phyloP scores from a whole-genome alignment of 2,329 filamentous ascomycete species.

The Calonectria honghensis region DNA sequence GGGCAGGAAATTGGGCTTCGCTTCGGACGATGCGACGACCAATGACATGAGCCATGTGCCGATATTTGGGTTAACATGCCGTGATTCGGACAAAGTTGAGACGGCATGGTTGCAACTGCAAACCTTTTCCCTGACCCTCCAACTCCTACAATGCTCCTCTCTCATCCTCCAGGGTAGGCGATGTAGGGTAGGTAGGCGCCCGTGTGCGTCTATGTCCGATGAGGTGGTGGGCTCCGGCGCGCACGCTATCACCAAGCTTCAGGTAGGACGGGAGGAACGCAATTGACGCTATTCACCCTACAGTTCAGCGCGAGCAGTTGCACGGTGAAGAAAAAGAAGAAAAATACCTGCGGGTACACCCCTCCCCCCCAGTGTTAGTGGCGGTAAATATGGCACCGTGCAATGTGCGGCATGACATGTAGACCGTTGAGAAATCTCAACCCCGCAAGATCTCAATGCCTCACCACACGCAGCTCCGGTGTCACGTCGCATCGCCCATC shows the following conservation, averaged over 20 bases:
- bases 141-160: not conserved
- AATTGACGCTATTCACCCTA: constrained; percentile 23
- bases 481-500: constrained; percentile 52
- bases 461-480: constrained; percentile 32
- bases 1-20: constrained; percentile 1
- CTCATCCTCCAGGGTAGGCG: constrained; percentile 21
- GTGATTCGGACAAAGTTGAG: not conserved
- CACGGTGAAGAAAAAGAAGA: constrained; percentile 4
- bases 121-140: not conserved
- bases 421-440: constrained; percentile 35
- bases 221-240: constrained; percentile 22
- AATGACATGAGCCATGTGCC: not conserved
- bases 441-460: constrained; percentile 47
- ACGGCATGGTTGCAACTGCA: constrained; percentile 15
- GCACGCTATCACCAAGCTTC: constrained; percentile 11
- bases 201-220: not conserved
- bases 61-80: not conserved
- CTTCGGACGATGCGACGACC: constrained; percentile 1
- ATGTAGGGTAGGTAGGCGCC: constrained; percentile 20
- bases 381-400: constrained; percentile 27
- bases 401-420: constrained; percentile 36
- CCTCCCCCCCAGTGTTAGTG: constrained; percentile 16
- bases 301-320: constrained; percentile 4
- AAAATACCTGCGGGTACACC: constrained; percentile 6
- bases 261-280: constrained; percentile 1